Evolutionary conservation across 371 early-diverging fungal species (phyloP).

Genomic region (Mucor sp.): DNA sequence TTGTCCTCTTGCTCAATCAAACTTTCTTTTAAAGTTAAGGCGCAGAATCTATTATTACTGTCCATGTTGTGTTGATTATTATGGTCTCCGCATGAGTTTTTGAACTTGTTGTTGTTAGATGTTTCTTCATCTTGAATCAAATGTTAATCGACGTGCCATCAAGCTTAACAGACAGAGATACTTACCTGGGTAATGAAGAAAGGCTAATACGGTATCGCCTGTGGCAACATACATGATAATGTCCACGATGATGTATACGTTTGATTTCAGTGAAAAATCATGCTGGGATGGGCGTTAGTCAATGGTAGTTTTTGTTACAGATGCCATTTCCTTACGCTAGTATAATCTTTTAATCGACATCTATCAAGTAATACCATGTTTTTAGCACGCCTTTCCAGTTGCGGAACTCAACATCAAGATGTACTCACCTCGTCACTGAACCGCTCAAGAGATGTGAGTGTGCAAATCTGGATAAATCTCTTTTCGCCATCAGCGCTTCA

Average conservation of each 20-base stretch:
- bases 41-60: background rate
- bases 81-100: background rate
- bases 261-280: background rate
- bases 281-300: background rate
- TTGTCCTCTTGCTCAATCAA: background rate
- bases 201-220: slow-evolving; percentile 54
- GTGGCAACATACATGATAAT: slow-evolving; percentile 64
- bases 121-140: background rate
- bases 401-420: background rate
- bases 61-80: background rate
- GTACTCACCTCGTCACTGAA: slow-evolving; percentile 59
- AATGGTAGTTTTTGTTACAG: background rate
- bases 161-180: background rate
- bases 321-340: slow-evolving; percentile 11
- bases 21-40: background rate
- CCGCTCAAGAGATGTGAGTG: slow-evolving; percentile 48
- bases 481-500: slow-evolving; percentile 55
- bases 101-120: background rate
- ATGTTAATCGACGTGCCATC: background rate
- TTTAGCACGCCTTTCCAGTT: background rate
- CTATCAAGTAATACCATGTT: background rate
- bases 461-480: slow-evolving; percentile 55
- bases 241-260: slow-evolving; percentile 50
- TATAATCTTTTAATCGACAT: slow-evolving; percentile 30
- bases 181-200: slow-evolving; percentile 47